Evolutionary conservation across 179 eudicot species (phyloP).

Genomic region (Gypsophila paniculata): DNA sequence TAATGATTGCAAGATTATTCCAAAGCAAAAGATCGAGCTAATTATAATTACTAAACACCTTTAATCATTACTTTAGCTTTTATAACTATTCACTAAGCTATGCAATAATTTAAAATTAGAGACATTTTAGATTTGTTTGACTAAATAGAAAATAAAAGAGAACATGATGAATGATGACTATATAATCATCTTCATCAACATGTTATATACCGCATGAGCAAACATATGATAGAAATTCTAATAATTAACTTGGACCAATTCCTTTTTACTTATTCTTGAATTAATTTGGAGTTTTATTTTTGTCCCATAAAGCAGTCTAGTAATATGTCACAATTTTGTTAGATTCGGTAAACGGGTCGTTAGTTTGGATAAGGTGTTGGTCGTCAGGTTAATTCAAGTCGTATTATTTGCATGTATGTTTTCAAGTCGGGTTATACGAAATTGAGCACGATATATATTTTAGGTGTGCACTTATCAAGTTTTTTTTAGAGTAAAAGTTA

Average conservation of each 20-base stretch:
- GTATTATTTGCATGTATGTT: no score
- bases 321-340: no score
- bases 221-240: conserved; percentile 30
- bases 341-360: no score
- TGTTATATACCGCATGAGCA: conserved; percentile 31
- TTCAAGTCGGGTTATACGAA: no score
- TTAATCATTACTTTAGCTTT: conserved; percentile 27
- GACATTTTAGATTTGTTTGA: conserved; percentile 24
- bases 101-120: background rate
- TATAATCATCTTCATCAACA: conserved; percentile 27
- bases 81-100: conserved; percentile 16
- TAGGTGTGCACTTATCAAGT: no score
- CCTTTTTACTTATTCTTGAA: background rate
- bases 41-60: conserved; percentile 13
- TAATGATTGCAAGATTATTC: conserved; percentile 36
- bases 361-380: no score
- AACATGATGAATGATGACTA: conserved; percentile 13
- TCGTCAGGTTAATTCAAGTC: no score
- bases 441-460: no score
- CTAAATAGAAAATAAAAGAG: conserved; percentile 1
- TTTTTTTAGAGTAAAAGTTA: no score
- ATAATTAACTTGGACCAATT: conserved; percentile 29
- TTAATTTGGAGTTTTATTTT: no score
- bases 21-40: conserved; percentile 29
- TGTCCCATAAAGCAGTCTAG: no score